phyloP scores from a whole-genome alignment of 345 rosid species.

The Mangifera indica region DNA sequence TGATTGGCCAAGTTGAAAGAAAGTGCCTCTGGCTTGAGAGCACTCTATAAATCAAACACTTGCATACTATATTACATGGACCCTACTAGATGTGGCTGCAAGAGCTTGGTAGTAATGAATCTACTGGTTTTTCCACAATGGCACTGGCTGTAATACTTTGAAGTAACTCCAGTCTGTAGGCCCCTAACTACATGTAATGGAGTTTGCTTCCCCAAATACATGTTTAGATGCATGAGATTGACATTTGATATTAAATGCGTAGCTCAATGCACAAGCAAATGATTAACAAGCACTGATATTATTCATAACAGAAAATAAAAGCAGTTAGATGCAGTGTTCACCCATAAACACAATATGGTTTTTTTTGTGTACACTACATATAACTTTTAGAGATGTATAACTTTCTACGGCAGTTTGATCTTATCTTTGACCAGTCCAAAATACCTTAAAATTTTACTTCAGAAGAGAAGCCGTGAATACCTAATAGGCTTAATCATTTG shows the following conservation, averaged over 20 bases:
- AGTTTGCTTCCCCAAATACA: too few relatives aligned
- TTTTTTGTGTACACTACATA: neutral
- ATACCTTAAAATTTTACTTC: neutral
- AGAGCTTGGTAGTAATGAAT: neutral
- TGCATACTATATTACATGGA: neutral
- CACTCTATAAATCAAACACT: neutral
- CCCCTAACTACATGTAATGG: neutral
- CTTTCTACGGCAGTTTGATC: neutral
- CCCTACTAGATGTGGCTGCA: constrained; percentile 11
- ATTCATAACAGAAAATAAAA: neutral
- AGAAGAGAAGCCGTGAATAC: constrained; percentile 8
- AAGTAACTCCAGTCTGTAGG: too few relatives aligned
- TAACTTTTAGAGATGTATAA: neutral
- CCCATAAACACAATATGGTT: neutral
- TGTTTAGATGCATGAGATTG: too few relatives aligned
- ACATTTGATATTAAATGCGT: neutral
- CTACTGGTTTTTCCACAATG: neutral
- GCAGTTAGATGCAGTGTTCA: neutral
- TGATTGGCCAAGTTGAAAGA: constrained; percentile 12
- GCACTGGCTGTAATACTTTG: neutral
- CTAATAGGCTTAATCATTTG: constrained; percentile 22
- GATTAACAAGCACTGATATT: neutral
- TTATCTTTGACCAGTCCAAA: neutral
- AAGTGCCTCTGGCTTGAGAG: constrained; percentile 29
- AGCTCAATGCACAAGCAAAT: neutral